These are phyloP conservation scores for Ramalina peruviana DNA, from an alignment of 495 filamentous ascomycete species.

Conservation along the genomic window DNA sequence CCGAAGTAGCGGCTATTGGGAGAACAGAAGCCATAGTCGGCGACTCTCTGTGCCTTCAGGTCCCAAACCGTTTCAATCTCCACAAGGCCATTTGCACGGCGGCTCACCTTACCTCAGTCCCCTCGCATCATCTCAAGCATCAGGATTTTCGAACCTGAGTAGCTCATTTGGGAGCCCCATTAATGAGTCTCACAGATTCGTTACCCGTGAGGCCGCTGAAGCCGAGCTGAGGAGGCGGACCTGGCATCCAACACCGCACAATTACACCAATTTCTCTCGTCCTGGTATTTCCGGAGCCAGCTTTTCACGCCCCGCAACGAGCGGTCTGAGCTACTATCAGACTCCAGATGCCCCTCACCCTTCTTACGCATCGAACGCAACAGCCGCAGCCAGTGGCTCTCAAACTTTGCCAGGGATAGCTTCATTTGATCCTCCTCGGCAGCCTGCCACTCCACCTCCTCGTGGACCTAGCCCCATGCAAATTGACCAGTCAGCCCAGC, in stretches of 20 bases:
- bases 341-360: conserved; percentile 44
- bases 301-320: conserved; percentile 47
- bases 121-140: conserved; percentile 37
- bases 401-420: conserved; percentile 76
- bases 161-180: conserved; percentile 61
- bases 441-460: conserved; percentile 46
- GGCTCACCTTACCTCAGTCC: conserved; percentile 47
- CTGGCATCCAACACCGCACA: conserved; percentile 74
- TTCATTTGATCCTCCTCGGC: conserved; percentile 63
- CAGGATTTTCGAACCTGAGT: conserved; percentile 39
- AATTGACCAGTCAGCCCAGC: conserved; percentile 39
- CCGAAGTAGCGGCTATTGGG: conserved; percentile 53
- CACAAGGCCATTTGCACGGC: conserved; percentile 36
- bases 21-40: conserved; percentile 54
- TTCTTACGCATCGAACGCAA: conserved; percentile 33
- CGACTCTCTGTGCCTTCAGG: conserved; percentile 71
- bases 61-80: conserved; percentile 58
- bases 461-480: conserved; percentile 56
- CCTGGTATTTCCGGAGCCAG: conserved; percentile 10
- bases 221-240: conserved; percentile 71
- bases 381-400: conserved; percentile 31
- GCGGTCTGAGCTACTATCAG: conserved; percentile 42
- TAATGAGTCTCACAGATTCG: conserved; percentile 45
- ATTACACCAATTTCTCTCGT: conserved; percentile 38
- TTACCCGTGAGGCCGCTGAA: conserved; percentile 54